Evolutionary conservation across 768 basidiomycete species (phyloP).

Genomic region (Hygrophoropsis aurantiaca): DNA sequence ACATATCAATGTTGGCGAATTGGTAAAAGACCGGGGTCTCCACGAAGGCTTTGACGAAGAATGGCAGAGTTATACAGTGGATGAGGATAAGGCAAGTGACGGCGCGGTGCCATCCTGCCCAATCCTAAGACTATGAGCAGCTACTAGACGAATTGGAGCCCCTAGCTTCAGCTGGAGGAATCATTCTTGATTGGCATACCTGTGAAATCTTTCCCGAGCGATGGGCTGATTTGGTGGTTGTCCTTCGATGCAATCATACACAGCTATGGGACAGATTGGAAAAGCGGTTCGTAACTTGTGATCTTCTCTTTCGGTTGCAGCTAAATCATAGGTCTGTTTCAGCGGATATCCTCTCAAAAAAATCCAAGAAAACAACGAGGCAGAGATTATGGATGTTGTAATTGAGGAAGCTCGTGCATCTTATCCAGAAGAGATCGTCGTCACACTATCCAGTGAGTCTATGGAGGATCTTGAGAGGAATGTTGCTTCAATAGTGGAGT

Average conservation of each 20-base stretch:
- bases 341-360: constrained; percentile 90
- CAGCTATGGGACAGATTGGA: constrained; percentile 89
- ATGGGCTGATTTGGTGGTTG: constrained; percentile 95
- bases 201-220: constrained; percentile 94
- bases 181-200: constrained; percentile 94
- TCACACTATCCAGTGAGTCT: constrained; percentile 77
- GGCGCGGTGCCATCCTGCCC: constrained; percentile 6
- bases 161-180: constrained; percentile 62
- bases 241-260: constrained; percentile 86
- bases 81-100: constrained; percentile 86
- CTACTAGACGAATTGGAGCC: constrained; percentile 87
- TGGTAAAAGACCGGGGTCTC: constrained; percentile 79
- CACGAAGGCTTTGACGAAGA: constrained; percentile 89
- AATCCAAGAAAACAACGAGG: constrained; percentile 97
- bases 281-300: constrained; percentile 58
- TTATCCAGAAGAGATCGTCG: constrained; percentile 82
- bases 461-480: constrained; percentile 84
- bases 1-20: constrained; percentile 89
- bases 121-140: constrained; percentile 37
- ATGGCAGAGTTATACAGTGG: constrained; percentile 92
- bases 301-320: background rate
- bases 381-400: constrained; percentile 96
- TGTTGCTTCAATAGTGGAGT: constrained; percentile 81
- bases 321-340: constrained; percentile 4
- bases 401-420: constrained; percentile 85